Base-by-base conservation (phyloP, 2,329 filamentous ascomycete genomes). In the Paecilomyces dactylethromorphus region DNA sequence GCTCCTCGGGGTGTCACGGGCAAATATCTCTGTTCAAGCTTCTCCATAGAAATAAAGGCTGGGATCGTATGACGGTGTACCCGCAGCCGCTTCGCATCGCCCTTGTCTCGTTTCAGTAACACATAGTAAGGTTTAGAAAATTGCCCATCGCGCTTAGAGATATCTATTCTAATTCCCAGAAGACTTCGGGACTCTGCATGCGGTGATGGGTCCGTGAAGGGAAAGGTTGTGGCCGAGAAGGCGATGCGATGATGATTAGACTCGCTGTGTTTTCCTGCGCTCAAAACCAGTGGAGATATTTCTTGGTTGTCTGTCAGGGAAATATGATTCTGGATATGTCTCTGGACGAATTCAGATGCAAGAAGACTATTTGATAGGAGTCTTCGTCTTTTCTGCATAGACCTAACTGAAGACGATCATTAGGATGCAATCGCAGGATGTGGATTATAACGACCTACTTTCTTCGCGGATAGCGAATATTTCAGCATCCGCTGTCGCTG, bases 31-130 rank as follows among this genome's bases (percentile, higher is more conserved):
- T 66, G 60, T 62, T 75, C 75, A 10, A 79, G 64, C 33, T 69
- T 70, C 10, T 70, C 60, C 10, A 79, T 58, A 0, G 76, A 69
- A 18, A 80, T 77, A 56, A 79, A 77, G 0, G 71, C 66, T 4
- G 78, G 78, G n/a, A 79, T 72, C 0, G 78, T 79, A 64, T 79
- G 78, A 13, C 72, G 68, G 59, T 79, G 69, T 5, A 80, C 70
- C 2, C 65, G 63, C 4, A 77, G 56, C 13, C 65, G 58, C 35
- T 65, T 65, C n/a, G 58, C 58, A 8, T 64, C 62, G 7, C 62
- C 65, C 2, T 60, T 56, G 3, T 60, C 64, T 12, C 66, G 66
- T 51, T 67, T 67, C 51, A 78, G 62, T 10, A 79, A 66, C 1
- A 79, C 56, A 62, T 79, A 79, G 58, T 79, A 79, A 10, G 77